A percentile compares a stretch with the other conserved stretches of the same genome.
phyloP scores from a whole-genome alignment of 2,329 filamentous ascomycete species.

The Nemania sp. region DNA sequence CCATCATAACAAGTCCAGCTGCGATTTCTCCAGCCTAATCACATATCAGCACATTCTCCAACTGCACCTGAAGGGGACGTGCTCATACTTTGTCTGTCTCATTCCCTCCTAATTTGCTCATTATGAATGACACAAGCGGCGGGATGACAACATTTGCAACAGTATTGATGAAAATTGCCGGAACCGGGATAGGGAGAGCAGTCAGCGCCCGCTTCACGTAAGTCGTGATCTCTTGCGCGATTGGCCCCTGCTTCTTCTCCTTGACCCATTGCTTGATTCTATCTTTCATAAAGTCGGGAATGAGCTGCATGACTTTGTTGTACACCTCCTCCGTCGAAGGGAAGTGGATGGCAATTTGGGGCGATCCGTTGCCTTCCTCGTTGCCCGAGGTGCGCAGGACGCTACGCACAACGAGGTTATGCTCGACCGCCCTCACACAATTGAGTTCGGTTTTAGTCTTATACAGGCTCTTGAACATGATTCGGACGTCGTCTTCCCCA shows the following conservation, averaged over 20 bases:
- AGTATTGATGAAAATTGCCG: background rate
- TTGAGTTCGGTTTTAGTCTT: no score
- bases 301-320: background rate
- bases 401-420: background rate
- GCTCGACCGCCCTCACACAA: background rate
- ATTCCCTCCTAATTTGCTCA: background rate
- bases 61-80: no score
- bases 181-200: background rate
- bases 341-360: background rate
- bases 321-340: background rate
- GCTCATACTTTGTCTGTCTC: background rate
- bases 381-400: background rate
- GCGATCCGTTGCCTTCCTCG: background rate
- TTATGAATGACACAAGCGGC: background rate
- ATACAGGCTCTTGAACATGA: no score
- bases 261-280: background rate
- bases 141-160: background rate
- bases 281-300: background rate
- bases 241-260: background rate
- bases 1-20: background rate
- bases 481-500: no score
- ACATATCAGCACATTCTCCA: background rate
- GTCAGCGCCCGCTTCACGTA: background rate
- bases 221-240: background rate
- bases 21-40: background rate